Percentiles rank a stretch among this genome's conserved stretches.
These are phyloP conservation scores for Dryas integrifolia DNA, from an alignment of 331 rosid genomes.

Conservation along the genomic window DNA sequence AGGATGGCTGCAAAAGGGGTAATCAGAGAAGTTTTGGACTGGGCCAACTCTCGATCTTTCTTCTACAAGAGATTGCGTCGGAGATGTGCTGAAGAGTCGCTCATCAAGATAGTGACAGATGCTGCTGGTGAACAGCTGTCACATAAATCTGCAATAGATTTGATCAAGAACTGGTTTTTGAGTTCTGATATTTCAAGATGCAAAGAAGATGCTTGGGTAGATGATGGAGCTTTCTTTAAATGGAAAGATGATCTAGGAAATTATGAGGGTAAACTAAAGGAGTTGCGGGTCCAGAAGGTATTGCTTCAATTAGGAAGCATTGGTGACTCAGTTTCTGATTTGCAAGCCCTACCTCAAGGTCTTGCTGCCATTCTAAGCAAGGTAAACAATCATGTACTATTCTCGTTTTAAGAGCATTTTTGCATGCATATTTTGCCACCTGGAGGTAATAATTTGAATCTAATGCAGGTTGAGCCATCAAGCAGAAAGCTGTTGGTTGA, in stretches of 20 bases:
- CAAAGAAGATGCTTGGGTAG: slow-evolving; percentile 63
- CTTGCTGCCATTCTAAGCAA: slow-evolving; percentile 91
- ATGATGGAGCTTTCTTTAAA: slow-evolving; percentile 75
- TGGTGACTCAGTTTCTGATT: slow-evolving; percentile 68
- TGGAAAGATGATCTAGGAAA: slow-evolving; percentile 67
- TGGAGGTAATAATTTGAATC: slow-evolving; percentile 29
- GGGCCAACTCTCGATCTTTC: slow-evolving; percentile 79
- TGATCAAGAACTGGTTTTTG: slow-evolving; percentile 71
- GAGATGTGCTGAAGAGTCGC: slow-evolving; percentile 75
- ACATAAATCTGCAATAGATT: slow-evolving; percentile 55
- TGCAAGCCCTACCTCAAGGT: slow-evolving; percentile 95
- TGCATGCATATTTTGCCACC: slow-evolving; percentile 15
- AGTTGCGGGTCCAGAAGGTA: slow-evolving; percentile 80
- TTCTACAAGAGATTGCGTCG: slow-evolving; percentile 72
- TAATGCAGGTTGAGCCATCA: slow-evolving; percentile 75
- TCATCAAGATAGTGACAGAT: slow-evolving; percentile 67
- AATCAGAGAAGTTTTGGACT: slow-evolving; percentile 75
- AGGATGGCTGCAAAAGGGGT: slow-evolving; percentile 99
- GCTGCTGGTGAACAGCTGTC: slow-evolving; percentile 85
- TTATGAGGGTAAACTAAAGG: slow-evolving; percentile 74
- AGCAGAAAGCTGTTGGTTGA: slow-evolving; percentile 48
- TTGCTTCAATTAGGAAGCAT: slow-evolving; percentile 72
- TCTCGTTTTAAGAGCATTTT: slow-evolving; percentile 1
- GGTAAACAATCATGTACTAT: slow-evolving; percentile 39
- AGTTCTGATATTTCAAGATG: slow-evolving; percentile 50